Evolutionary conservation across 495 filamentous ascomycete species (phyloP).

Genomic region (Aspergillus steynii): DNA sequence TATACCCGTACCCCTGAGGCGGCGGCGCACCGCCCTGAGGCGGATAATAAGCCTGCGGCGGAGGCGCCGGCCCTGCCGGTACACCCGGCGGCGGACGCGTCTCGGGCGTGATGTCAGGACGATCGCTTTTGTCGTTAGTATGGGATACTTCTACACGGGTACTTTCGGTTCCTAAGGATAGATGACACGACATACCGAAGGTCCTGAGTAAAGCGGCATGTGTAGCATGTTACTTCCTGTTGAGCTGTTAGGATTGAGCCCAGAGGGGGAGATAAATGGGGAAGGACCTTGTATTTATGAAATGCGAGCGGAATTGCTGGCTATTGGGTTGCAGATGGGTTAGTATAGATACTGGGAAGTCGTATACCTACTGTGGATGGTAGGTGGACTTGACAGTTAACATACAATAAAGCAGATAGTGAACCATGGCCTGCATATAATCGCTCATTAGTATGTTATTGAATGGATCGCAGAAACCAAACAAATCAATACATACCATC

Average conservation of each 20-base stretch:
- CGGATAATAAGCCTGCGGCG: constrained; percentile 25
- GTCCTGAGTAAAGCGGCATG: constrained; percentile 55
- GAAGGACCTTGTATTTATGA: constrained; percentile 50
- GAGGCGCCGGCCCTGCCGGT: constrained; percentile 32
- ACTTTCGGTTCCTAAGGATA: neutral
- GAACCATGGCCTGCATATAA: constrained; percentile 47
- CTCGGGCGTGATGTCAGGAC: constrained; percentile 47
- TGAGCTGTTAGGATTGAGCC: constrained; percentile 18
- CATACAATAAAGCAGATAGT: constrained; percentile 57
- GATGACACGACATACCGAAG: constrained; percentile 36
- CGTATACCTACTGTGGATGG: neutral
- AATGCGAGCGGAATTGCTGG: constrained; percentile 50
- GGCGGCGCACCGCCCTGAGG: constrained; percentile 12
- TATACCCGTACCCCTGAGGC: constrained; percentile 26
- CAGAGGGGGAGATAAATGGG: neutral
- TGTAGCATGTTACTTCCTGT: constrained; percentile 53
- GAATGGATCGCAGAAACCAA: neutral
- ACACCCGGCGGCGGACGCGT: constrained; percentile 38
- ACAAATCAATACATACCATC: constrained; percentile 42
- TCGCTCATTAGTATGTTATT: constrained; percentile 16
- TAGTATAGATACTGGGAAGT: too few relatives aligned
- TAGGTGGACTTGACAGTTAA: neutral
- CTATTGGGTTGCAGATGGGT: constrained; percentile 17
- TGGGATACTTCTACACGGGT: neutral
- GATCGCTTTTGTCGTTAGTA: constrained; percentile 31